Percentiles rank a stretch among this genome's conserved stretches.
Conservation (phyloP, 2,329 filamentous ascomycete genomes). For the Nigrograna mackinnonii region DNA sequence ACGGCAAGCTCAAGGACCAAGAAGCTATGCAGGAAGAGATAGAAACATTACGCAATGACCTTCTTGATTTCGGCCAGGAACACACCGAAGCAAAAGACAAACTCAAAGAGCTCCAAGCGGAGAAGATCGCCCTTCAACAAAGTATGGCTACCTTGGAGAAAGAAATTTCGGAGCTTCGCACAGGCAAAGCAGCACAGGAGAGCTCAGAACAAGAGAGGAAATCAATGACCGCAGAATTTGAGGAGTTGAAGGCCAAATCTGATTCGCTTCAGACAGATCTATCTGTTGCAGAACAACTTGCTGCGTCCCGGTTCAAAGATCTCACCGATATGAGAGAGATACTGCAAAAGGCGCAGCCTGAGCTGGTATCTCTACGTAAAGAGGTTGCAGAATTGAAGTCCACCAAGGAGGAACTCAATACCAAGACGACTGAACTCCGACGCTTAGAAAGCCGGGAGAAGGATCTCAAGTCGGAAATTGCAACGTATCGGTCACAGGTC, state of each 20-base stretch:
- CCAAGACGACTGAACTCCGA: constrained; percentile 66
- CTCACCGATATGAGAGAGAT: constrained; percentile 78
- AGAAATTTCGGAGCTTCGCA: constrained; percentile 64
- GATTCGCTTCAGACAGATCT: constrained; percentile 78
- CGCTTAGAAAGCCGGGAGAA: constrained; percentile 81
- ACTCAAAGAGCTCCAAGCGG: constrained; percentile 68
- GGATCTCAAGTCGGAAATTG: constrained; percentile 76
- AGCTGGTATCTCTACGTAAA: constrained; percentile 76
- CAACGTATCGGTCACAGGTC: constrained; percentile 69
- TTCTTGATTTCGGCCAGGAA: constrained; percentile 78
- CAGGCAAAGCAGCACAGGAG: constrained; percentile 49
- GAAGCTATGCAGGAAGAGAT: constrained; percentile 85
- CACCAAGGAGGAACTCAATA: constrained; percentile 73
- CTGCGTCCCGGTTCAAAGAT: constrained; percentile 86
- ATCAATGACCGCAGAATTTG: constrained; percentile 66
- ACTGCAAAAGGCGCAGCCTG: constrained; percentile 82
- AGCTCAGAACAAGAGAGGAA: constrained; percentile 57
- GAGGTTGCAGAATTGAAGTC: constrained; percentile 76
- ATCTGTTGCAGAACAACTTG: constrained; percentile 81
- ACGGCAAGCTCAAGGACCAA: constrained; percentile 72
- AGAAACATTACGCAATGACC: constrained; percentile 77
- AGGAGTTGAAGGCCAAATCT: constrained; percentile 72
- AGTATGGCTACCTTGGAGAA: constrained; percentile 71
- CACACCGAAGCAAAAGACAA: constrained; percentile 82
- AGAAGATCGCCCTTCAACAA: constrained; percentile 68